A percentile compares a stretch with the other conserved stretches of the same genome.
These are phyloP conservation scores for Pilasporangium apinafurcum DNA, from an alignment of 352 stramenopile species.

Conservation along the genomic window DNA sequence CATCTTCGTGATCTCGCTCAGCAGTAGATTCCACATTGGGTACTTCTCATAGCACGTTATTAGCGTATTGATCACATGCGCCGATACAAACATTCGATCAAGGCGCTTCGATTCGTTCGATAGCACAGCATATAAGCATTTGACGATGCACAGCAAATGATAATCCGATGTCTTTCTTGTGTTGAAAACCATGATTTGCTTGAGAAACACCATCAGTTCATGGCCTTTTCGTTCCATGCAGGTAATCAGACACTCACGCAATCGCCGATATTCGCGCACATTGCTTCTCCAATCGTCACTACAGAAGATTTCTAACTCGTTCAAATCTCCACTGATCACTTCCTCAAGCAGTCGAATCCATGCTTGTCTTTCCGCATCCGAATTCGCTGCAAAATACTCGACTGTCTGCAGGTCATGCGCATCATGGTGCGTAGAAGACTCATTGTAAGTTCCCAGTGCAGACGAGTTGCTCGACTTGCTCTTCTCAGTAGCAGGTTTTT, in stretches of 20 bases:
- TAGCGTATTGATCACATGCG: conserved; percentile 60
- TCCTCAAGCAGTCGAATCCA: conserved; percentile 70
- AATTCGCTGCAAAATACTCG: conserved; percentile 71
- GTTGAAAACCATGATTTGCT: conserved; percentile 65
- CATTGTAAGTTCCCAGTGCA: conserved; percentile 6
- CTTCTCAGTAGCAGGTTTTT: conserved; percentile 17
- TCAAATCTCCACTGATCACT: conserved; percentile 75
- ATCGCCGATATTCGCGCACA: conserved; percentile 68
- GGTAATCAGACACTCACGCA: conserved; percentile 75
- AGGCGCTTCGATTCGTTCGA: conserved; percentile 79
- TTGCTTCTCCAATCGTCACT: conserved; percentile 88
- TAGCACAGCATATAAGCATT: conserved; percentile 66
- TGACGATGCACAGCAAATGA: conserved; percentile 70
- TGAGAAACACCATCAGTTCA: conserved; percentile 76
- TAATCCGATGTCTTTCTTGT: conserved; percentile 58
- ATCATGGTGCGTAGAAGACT: conserved; percentile 14
- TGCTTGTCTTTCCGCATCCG: conserved; percentile 50
- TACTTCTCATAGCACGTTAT: conserved; percentile 81
- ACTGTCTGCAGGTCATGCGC: conserved; percentile 24
- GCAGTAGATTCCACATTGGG: conserved; percentile 64
- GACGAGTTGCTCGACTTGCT: conserved; percentile 2
- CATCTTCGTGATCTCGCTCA: conserved; percentile 84
- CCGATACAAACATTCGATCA: conserved; percentile 77
- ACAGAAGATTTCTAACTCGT: conserved; percentile 83
- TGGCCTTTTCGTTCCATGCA: conserved; percentile 80